A percentile compares a stretch with the other conserved stretches of the same genome.
Evolutionary conservation across 768 basidiomycete genomes (phyloP).

Genomic region (Leccinum imitatum): DNA sequence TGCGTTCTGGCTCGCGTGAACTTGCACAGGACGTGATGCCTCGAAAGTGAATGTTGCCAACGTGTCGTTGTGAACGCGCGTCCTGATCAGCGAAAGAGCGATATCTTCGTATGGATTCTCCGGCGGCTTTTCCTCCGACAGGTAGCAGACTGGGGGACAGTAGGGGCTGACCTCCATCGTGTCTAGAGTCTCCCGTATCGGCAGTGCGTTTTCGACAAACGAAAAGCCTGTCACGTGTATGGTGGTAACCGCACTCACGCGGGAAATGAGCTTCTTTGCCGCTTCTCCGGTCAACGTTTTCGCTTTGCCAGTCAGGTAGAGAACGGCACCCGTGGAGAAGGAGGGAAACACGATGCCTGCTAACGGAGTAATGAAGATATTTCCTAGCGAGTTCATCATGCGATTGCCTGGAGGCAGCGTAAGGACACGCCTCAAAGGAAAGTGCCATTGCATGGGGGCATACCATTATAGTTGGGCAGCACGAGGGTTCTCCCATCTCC

Average conservation of each 20-base stretch:
- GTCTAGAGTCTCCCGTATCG: constrained; percentile 43
- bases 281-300: constrained; percentile 46
- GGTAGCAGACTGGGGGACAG: constrained; percentile 54
- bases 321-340: constrained; percentile 52
- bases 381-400: constrained; percentile 62
- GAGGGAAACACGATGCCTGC: constrained; percentile 58
- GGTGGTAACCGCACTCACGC: constrained; percentile 44
- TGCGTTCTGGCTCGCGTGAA: constrained; percentile 47
- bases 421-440: background rate
- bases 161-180: constrained; percentile 45
- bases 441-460: background rate
- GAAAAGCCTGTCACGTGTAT: constrained; percentile 51
- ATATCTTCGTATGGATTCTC: constrained; percentile 29
- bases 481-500: constrained; percentile 54
- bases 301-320: constrained; percentile 61
- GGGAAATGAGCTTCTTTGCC: constrained; percentile 53
- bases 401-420: constrained; percentile 47
- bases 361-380: constrained; percentile 54
- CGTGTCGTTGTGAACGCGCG: constrained; percentile 26
- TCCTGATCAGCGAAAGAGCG: constrained; percentile 27
- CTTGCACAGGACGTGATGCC: constrained; percentile 26
- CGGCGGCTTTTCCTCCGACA: constrained; percentile 46
- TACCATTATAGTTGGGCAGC: constrained; percentile 63
- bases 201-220: constrained; percentile 53
- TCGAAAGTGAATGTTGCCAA: constrained; percentile 58